Conservation (phyloP, 768 basidiomycete genomes). For the Boletus sp. region DNA sequence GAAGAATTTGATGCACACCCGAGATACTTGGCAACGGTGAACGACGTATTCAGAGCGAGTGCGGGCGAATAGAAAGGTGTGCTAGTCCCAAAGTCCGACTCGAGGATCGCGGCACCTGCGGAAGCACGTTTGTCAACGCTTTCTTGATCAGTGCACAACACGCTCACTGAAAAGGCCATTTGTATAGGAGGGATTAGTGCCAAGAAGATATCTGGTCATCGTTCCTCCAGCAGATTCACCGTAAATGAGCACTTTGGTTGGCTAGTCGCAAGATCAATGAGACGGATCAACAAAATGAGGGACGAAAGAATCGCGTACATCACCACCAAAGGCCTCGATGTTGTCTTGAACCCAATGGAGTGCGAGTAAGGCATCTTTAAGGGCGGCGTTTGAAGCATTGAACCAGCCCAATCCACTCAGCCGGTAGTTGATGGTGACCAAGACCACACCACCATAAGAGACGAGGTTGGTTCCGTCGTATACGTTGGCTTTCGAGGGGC, state of each 20-base stretch:
- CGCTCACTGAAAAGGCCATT: constrained; percentile 13
- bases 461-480: constrained; percentile 11
- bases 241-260: constrained; percentile 11
- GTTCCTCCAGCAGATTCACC: constrained; percentile 15
- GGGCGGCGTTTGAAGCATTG: constrained; percentile 10
- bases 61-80: constrained; percentile 12
- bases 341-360: constrained; percentile 35
- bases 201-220: not conserved
- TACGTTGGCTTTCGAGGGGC: constrained; percentile 9
- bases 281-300: not conserved
- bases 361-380: constrained; percentile 31
- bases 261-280: not conserved
- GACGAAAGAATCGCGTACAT: constrained; percentile 8
- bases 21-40: constrained; percentile 6
- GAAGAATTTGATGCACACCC: constrained; percentile 8
- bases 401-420: constrained; percentile 15
- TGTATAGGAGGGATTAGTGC: constrained; percentile 7
- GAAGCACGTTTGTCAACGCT: not conserved
- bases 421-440: constrained; percentile 15
- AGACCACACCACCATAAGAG: constrained; percentile 12
- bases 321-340: constrained; percentile 36
- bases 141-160: not conserved
- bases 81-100: constrained; percentile 13
- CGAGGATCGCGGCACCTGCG: constrained; percentile 12
- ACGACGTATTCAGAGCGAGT: constrained; percentile 8